Conservation (phyloP, 1,284 basidiomycete species). For the Caloboletus firmus region DNA sequence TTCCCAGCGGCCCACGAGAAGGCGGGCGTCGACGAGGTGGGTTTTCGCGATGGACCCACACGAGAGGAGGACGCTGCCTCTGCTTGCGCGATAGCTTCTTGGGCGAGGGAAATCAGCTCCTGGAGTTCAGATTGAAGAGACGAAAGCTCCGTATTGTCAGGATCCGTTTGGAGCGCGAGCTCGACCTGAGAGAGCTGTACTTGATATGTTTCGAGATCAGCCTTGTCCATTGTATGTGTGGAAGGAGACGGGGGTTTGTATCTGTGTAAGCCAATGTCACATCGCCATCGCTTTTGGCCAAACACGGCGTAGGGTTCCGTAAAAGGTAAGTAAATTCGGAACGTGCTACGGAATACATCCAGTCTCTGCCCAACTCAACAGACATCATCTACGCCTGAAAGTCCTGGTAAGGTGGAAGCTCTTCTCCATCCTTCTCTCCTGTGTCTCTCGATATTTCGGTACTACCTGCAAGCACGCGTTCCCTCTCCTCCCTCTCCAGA, state of each 20-base stretch:
- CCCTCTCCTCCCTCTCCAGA: slow-evolving; percentile 64
- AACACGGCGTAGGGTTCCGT: slow-evolving; percentile 14
- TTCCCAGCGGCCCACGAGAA: slow-evolving; percentile 80
- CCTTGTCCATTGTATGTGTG: slow-evolving; percentile 55
- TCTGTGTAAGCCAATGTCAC: neutral
- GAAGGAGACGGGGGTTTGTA: neutral
- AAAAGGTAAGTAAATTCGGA: slow-evolving; percentile 17
- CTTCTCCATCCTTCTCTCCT: slow-evolving; percentile 43
- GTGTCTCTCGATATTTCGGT: slow-evolving; percentile 11
- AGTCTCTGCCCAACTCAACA: neutral
- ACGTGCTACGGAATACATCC: neutral
- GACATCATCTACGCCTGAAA: slow-evolving; percentile 26
- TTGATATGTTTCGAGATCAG: slow-evolving; percentile 86
- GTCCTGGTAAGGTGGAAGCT: slow-evolving; percentile 69
- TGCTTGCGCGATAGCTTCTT: slow-evolving; percentile 69
- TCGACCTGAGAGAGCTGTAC: slow-evolving; percentile 91
- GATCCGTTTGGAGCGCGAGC: slow-evolving; percentile 80
- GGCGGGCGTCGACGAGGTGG: slow-evolving; percentile 46
- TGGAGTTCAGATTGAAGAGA: slow-evolving; percentile 82
- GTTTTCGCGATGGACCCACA: slow-evolving; percentile 56
- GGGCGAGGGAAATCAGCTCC: slow-evolving; percentile 87
- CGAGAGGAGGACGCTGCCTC: slow-evolving; percentile 62
- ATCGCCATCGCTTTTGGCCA: neutral
- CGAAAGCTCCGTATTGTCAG: slow-evolving; percentile 74
- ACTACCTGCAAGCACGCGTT: slow-evolving; percentile 46